These are phyloP conservation scores for Batrachochytrium dendrobatidis DNA, from an alignment of 371 early-diverging fungal genomes.

Conservation along the genomic window DNA sequence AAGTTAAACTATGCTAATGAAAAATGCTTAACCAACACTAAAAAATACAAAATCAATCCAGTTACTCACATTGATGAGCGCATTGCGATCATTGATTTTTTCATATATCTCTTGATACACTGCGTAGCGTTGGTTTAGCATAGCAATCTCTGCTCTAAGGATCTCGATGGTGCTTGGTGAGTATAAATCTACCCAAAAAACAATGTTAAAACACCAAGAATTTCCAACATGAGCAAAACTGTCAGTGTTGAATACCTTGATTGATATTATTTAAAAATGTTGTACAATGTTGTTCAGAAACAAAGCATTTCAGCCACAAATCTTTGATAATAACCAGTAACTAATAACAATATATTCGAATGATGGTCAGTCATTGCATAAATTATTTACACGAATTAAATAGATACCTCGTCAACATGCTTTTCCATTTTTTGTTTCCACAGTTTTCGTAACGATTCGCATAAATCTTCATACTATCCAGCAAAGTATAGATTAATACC, in stretches of 20 bases:
- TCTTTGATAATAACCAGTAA: slow-evolving; percentile 6
- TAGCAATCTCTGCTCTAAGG: slow-evolving; percentile 14
- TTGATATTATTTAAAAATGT: background rate
- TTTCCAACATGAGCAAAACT: background rate
- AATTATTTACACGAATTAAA: background rate
- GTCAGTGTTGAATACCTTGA: background rate
- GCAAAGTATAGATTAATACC: background rate
- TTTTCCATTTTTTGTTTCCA: slow-evolving; percentile 28
- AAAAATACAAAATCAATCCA: background rate
- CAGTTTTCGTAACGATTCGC: slow-evolving; percentile 17
- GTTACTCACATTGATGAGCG: slow-evolving; percentile 46
- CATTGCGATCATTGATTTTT: slow-evolving; percentile 50
- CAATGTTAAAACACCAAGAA: slow-evolving; percentile 1
- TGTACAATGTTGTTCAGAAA: background rate
- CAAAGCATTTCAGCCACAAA: background rate
- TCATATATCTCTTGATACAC: slow-evolving; percentile 39
- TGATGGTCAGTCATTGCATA: background rate
- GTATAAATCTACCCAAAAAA: too few relatives aligned
- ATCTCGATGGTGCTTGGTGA: slow-evolving; percentile 20
- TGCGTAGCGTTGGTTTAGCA: slow-evolving; percentile 30
- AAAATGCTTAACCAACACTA: background rate
- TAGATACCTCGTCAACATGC: slow-evolving; percentile 13
- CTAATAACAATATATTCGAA: background rate
- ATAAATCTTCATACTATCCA: slow-evolving; percentile 24
- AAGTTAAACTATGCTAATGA: background rate